These are phyloP conservation scores for Malus orientalis DNA, from an alignment of 306 rosid species.

Conservation along the genomic window DNA sequence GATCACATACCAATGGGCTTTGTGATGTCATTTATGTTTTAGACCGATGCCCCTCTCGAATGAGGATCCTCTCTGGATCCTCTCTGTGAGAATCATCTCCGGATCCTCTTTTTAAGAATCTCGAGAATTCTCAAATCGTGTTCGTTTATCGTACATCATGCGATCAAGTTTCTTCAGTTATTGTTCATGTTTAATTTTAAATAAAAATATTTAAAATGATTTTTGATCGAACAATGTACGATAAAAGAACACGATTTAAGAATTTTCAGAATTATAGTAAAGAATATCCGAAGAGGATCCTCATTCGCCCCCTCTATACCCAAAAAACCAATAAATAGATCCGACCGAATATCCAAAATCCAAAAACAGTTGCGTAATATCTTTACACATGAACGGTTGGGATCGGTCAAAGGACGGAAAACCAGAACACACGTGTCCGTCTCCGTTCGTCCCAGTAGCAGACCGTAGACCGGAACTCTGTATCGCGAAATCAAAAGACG, in stretches of 20 bases:
- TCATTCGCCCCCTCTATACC: no score
- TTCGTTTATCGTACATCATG: no score
- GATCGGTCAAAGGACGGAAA: not conserved
- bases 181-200: no score
- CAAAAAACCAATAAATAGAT: not conserved
- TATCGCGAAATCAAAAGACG: not conserved
- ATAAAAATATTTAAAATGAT: no score
- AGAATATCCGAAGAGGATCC: no score
- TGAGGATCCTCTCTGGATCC: rapidly evolving
- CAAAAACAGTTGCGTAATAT: not conserved
- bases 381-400: not conserved
- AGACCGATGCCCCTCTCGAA: no score
- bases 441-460: not conserved
- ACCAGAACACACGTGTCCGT: no score
- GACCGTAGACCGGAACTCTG: not conserved
- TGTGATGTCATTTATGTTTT: no score
- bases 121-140: no score
- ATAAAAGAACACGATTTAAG: rapidly evolving
- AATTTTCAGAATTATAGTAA: rapidly evolving
- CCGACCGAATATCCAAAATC: not conserved
- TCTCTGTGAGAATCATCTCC: no score
- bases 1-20: no score
- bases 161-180: rapidly evolving
- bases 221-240: rapidly evolving
- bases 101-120: no score